Evolutionary conservation across 1,139 yeast species (phyloP).

Genomic region (Kazachstania sp.): DNA sequence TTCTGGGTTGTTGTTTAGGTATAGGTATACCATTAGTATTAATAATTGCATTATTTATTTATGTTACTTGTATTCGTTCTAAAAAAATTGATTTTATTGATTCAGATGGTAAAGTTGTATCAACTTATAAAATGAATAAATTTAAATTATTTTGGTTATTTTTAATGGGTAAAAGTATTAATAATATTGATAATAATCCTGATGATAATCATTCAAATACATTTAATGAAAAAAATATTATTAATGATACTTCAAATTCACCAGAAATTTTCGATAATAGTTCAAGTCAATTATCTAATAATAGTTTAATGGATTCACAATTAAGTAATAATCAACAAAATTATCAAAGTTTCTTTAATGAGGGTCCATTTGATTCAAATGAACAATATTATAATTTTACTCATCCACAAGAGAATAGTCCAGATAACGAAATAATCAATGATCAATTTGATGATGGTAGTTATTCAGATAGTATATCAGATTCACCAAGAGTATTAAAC

Average conservation of each 20-base stretch:
- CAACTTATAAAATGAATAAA: constrained; percentile 28
- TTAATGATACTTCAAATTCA: not conserved
- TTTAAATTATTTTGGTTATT: constrained; percentile 26
- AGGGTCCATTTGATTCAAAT: constrained; percentile 1
- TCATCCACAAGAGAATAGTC: not conserved
- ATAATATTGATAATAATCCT: not conserved
- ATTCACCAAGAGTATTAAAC: constrained; percentile 3
- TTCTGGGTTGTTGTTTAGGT: constrained; percentile 44
- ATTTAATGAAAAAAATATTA: constrained; percentile 3
- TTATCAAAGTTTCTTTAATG: constrained; percentile 4
- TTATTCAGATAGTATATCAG: not conserved
- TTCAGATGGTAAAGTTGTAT: constrained; percentile 36
- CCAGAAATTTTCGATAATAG: not conserved
- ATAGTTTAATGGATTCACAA: constrained; percentile 1
- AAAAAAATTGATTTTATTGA: constrained; percentile 32
- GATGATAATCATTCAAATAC: constrained; percentile 1
- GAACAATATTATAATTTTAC: constrained; percentile 2
- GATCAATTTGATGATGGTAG: not conserved
- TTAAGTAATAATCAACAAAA: not conserved
- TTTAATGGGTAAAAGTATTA: constrained; percentile 23
- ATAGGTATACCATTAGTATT: constrained; percentile 33
- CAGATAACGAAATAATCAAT: not conserved
- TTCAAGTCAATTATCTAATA: not conserved
- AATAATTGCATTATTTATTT: constrained; percentile 15
- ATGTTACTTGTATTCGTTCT: constrained; percentile 27